These are phyloP conservation scores for Pyrenophora seminiperda DNA, from an alignment of 2,329 filamentous ascomycete species.

Conservation along the genomic window DNA sequence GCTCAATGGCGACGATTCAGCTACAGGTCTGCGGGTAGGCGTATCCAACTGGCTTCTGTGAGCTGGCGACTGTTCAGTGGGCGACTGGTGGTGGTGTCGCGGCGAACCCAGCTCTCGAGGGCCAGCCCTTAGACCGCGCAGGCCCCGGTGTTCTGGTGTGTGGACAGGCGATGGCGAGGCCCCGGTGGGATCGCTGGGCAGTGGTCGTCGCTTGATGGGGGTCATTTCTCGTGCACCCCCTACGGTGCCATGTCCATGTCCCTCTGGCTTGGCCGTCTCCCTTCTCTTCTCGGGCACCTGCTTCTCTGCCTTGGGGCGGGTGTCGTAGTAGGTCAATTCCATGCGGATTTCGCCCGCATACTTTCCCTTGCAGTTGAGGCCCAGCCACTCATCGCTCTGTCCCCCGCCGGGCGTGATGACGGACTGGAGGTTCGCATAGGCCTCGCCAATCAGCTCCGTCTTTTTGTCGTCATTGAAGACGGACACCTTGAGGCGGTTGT, in stretches of 20 bases:
- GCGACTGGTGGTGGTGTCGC: slow-evolving; percentile 33
- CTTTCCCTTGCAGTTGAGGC: slow-evolving; percentile 83
- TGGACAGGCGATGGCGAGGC: slow-evolving; percentile 47
- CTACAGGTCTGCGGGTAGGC: slow-evolving; percentile 37
- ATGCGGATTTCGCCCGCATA: slow-evolving; percentile 95
- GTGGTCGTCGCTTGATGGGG: slow-evolving; percentile 78
- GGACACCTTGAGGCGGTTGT: slow-evolving; percentile 92
- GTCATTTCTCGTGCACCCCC: slow-evolving; percentile 60
- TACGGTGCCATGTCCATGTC: slow-evolving; percentile 42
- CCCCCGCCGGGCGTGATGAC: slow-evolving; percentile 86
- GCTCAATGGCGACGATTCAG: slow-evolving; percentile 34
- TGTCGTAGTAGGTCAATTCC: slow-evolving; percentile 96
- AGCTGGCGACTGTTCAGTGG: slow-evolving; percentile 28
- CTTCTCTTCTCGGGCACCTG: slow-evolving; percentile 61
- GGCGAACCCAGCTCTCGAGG: slow-evolving; percentile 45
- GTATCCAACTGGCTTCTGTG: slow-evolving; percentile 29
- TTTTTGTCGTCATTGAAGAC: slow-evolving; percentile 99
- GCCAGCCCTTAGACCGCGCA: slow-evolving; percentile 38
- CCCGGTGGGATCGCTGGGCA: slow-evolving; percentile 76
- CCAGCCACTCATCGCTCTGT: slow-evolving; percentile 94
- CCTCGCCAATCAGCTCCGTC: slow-evolving; percentile 94
- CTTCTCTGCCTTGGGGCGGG: slow-evolving; percentile 79
- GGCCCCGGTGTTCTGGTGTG: slow-evolving; percentile 39
- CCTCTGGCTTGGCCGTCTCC: slow-evolving; percentile 43
- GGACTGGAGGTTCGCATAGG: slow-evolving; percentile 81